phyloP scores from a whole-genome alignment of 345 rosid genomes.

The Bruguiera gymnorhiza region DNA sequence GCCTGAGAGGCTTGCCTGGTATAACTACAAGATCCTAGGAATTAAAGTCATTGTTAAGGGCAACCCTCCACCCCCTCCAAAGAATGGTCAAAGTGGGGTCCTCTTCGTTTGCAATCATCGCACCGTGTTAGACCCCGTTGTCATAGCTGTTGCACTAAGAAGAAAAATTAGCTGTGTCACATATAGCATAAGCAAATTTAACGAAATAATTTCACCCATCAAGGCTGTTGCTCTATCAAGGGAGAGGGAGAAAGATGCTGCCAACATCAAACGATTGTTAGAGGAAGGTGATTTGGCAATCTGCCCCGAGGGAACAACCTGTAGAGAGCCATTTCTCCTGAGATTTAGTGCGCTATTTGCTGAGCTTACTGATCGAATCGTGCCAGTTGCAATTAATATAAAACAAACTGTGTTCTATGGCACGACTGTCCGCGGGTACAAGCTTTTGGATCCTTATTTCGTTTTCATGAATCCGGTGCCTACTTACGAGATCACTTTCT shows the following conservation, averaged over 20 bases:
- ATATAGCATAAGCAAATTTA: constrained; percentile 85
- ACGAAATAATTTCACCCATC: constrained; percentile 83
- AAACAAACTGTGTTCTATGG: constrained; percentile 79
- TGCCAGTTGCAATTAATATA: constrained; percentile 82
- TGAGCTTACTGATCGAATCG: constrained; percentile 80
- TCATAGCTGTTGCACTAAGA: constrained; percentile 75
- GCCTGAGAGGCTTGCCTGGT: constrained; percentile 57
- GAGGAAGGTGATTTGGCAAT: constrained; percentile 89
- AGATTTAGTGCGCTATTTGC: constrained; percentile 93
- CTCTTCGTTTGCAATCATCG: constrained; percentile 92
- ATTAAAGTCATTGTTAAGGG: constrained; percentile 57
- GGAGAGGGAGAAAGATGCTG: constrained; percentile 78
- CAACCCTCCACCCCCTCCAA: constrained; percentile 71
- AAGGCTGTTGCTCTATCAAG: constrained; percentile 87
- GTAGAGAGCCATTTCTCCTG: constrained; percentile 83
- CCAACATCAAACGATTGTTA: constrained; percentile 59
- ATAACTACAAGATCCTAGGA: constrained; percentile 55
- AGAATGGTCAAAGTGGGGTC: constrained; percentile 69
- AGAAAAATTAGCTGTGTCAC: constrained; percentile 95
- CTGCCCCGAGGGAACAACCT: constrained; percentile 96
- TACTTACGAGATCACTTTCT: constrained; percentile 82
- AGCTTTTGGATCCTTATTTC: constrained; percentile 81
- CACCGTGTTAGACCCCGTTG: constrained; percentile 71
- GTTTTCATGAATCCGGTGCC: constrained; percentile 95
- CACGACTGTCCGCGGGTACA: constrained; percentile 75